These are phyloP conservation scores for Boletus coccyginus DNA, from an alignment of 768 basidiomycete genomes.

Conservation along the genomic window DNA sequence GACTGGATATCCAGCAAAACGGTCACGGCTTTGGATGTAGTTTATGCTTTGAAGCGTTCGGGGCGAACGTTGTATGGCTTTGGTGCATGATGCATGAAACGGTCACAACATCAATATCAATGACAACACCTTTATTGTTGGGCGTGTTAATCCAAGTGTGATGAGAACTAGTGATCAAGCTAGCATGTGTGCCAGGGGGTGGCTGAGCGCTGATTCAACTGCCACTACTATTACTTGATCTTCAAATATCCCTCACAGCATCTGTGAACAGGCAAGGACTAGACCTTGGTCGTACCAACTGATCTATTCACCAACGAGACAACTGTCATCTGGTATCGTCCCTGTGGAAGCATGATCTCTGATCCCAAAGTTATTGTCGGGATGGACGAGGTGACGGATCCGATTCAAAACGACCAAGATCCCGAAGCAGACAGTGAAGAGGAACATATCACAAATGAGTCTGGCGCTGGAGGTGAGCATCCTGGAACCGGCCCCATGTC, in stretches of 20 bases:
- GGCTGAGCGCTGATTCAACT: too few relatives aligned
- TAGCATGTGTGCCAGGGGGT: not conserved
- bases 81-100: constrained; percentile 46
- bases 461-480: constrained; percentile 27
- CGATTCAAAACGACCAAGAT: constrained; percentile 18
- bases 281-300: not conserved
- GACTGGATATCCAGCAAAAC: constrained; percentile 46
- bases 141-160: not conserved
- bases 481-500: not conserved
- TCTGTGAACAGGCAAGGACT: not conserved
- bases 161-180: not conserved
- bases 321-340: not conserved
- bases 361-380: constrained; percentile 10
- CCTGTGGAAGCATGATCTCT: constrained; percentile 17
- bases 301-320: not conserved
- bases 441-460: constrained; percentile 28
- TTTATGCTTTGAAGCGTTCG: constrained; percentile 71
- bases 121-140: constrained; percentile 2
- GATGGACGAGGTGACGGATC: constrained; percentile 13
- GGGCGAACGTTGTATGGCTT: constrained; percentile 81
- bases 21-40: constrained; percentile 83
- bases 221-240: too few relatives aligned
- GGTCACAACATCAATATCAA: not conserved
- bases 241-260: too few relatives aligned
- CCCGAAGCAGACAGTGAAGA: constrained; percentile 33